Percentiles rank a stretch among this genome's conserved stretches.
Conservation (phyloP, 352 stramenopile species). For the Globisporangium perplexum region DNA sequence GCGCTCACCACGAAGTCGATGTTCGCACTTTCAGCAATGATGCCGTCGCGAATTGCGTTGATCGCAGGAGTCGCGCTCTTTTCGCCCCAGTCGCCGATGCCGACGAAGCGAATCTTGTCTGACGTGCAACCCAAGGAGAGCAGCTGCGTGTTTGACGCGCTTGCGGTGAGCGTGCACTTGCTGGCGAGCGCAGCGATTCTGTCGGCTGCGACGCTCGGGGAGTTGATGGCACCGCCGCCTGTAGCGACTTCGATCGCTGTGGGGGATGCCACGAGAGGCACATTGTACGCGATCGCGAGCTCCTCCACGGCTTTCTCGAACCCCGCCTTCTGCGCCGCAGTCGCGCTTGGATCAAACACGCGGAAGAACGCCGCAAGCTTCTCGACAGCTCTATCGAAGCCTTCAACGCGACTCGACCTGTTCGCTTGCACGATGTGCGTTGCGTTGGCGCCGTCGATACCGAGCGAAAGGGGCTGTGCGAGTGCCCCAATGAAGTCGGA, state of each 20-base stretch:
- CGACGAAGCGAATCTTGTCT: constrained; percentile 27
- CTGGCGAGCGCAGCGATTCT: constrained; percentile 10
- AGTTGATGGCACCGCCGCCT: constrained; percentile 6
- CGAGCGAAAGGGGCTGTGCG: background rate
- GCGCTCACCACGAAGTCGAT: constrained; percentile 30
- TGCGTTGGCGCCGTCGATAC: background rate
- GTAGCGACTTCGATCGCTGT: constrained; percentile 17
- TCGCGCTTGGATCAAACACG: constrained; percentile 7
- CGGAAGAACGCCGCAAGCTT: constrained; percentile 12
- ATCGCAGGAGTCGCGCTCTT: constrained; percentile 19
- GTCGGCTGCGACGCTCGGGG: constrained; percentile 4
- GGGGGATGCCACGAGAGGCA: constrained; percentile 18
- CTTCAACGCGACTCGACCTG: constrained; percentile 1
- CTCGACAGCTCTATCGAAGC: constrained; percentile 11
- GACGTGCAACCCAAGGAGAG: constrained; percentile 10
- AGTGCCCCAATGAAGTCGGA: background rate
- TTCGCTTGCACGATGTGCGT: background rate
- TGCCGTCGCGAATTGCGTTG: constrained; percentile 25
- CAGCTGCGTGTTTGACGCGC: constrained; percentile 10
- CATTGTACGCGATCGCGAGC: constrained; percentile 22
- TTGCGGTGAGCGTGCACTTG: constrained; percentile 19
- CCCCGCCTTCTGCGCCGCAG: constrained; percentile 3
- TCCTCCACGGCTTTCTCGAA: constrained; percentile 21
- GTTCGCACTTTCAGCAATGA: constrained; percentile 17
- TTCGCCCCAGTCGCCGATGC: constrained; percentile 33